Percentiles rank a stretch among this genome's conserved stretches.
Conservation (phyloP, 345 rosid genomes). For the Raphanus sativus region DNA sequence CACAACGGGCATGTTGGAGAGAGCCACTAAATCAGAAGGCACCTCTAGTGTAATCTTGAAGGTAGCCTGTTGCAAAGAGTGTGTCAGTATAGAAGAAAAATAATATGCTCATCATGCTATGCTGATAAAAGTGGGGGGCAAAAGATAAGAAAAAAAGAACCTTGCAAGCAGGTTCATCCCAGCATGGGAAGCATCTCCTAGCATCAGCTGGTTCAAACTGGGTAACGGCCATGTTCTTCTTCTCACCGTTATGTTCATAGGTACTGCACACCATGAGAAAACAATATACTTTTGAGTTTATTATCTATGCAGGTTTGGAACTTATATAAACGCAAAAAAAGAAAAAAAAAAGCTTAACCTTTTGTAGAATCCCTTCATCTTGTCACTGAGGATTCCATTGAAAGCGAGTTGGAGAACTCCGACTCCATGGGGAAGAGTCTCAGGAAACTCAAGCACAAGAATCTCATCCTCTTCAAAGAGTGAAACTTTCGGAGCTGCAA, state of each 20-base stretch:
- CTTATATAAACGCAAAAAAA: not conserved
- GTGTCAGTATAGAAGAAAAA: not conserved
- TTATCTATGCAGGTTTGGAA: not conserved
- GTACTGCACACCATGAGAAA: slow-evolving; percentile 44
- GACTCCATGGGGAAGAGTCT: slow-evolving; percentile 58
- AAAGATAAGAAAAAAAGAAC: slow-evolving; percentile 35
- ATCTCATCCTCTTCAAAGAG: slow-evolving; percentile 70
- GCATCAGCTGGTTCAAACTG: slow-evolving; percentile 99
- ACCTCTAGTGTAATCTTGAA: slow-evolving; percentile 89
- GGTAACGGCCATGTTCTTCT: slow-evolving; percentile 96
- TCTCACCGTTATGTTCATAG: slow-evolving; percentile 77
- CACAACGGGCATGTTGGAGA: slow-evolving; percentile 85
- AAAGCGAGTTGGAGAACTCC: slow-evolving; percentile 66
- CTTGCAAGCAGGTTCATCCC: slow-evolving; percentile 99
- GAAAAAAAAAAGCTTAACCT: slow-evolving; percentile 43
- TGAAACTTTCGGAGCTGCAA: slow-evolving; percentile 53
- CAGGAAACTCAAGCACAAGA: slow-evolving; percentile 70
- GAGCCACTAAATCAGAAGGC: slow-evolving; percentile 78
- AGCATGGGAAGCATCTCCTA: slow-evolving; percentile 92
- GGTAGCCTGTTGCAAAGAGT: slow-evolving; percentile 62
- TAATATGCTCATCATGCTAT: not conserved
- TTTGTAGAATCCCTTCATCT: slow-evolving; percentile 90
- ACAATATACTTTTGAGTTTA: not conserved
- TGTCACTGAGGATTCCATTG: slow-evolving; percentile 71
- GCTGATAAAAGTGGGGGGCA: not conserved